Evolutionary conservation across 768 basidiomycete species (phyloP).

Genomic region (Tricholoma matsutake): DNA sequence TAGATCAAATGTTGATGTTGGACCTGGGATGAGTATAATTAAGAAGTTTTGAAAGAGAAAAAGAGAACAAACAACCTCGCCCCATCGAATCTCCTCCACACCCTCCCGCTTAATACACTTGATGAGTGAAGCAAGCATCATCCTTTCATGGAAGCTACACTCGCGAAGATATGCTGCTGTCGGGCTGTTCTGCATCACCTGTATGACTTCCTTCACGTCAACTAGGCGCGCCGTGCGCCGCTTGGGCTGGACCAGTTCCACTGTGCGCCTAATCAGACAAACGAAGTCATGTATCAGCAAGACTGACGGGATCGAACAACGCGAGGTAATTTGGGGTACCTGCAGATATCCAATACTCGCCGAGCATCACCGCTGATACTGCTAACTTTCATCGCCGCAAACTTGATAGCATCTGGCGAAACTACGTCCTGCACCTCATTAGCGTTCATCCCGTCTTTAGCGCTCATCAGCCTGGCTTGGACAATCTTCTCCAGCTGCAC

Average conservation of each 20-base stretch:
- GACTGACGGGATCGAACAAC: background rate
- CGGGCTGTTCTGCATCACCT: conserved; percentile 88
- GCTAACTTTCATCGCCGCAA: conserved; percentile 70
- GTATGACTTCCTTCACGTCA: conserved; percentile 78
- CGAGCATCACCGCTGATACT: conserved; percentile 92
- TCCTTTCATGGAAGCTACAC: conserved; percentile 83
- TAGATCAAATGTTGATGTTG: conserved; percentile 75
- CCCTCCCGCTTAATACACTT: conserved; percentile 83
- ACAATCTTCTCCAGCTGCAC: conserved; percentile 83
- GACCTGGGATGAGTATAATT: conserved; percentile 36
- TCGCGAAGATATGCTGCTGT: conserved; percentile 79
- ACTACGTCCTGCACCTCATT: conserved; percentile 52
- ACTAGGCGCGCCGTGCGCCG: conserved; percentile 55
- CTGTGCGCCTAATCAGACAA: conserved; percentile 58
- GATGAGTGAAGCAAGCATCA: conserved; percentile 82
- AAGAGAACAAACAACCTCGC: conserved; percentile 46
- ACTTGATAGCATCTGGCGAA: conserved; percentile 69
- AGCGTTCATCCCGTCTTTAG: conserved; percentile 47
- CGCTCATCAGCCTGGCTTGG: conserved; percentile 68
- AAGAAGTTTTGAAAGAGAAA: background rate
- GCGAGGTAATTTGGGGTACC: conserved; percentile 40
- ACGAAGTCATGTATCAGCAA: background rate
- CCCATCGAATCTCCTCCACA: conserved; percentile 85
- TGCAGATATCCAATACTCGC: conserved; percentile 88
- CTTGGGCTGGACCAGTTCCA: conserved; percentile 66